phyloP scores from a whole-genome alignment of 176 grass and related monocot species.

The Avena insularis region DNA sequence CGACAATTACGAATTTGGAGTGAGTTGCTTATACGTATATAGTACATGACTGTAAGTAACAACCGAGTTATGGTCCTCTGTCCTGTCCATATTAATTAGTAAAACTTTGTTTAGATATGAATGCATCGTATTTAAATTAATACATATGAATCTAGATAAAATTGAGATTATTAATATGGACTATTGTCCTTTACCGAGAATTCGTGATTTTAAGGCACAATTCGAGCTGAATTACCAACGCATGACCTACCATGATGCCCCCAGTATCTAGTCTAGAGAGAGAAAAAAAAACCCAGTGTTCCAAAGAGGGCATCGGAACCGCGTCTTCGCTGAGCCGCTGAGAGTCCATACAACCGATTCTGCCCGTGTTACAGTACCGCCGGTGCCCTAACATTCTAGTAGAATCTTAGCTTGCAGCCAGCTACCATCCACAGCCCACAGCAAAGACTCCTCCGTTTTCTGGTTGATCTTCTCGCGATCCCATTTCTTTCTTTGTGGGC shows the following conservation, averaged over 20 bases:
- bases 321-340: not conserved
- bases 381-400: conserved; percentile 6
- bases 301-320: not conserved
- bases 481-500: not conserved
- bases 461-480: not conserved
- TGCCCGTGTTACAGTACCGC: not conserved
- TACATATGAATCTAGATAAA: too few species aligned
- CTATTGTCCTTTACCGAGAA: not conserved
- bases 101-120: too few species aligned
- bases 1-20: not conserved
- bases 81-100: too few species aligned
- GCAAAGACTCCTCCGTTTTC: not conserved
- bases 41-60: not conserved
- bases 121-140: too few species aligned
- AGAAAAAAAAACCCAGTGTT: not conserved
- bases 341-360: not conserved
- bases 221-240: not conserved
- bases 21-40: not conserved
- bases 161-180: too few species aligned
- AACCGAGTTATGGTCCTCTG: not conserved
- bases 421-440: conserved; percentile 14
- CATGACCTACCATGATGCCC: too few species aligned
- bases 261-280: not conserved
- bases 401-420: conserved; percentile 31
- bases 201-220: not conserved